Evolutionary conservation across 306 rosid species (phyloP).

Genomic region (Oemleria cerasiformis): DNA sequence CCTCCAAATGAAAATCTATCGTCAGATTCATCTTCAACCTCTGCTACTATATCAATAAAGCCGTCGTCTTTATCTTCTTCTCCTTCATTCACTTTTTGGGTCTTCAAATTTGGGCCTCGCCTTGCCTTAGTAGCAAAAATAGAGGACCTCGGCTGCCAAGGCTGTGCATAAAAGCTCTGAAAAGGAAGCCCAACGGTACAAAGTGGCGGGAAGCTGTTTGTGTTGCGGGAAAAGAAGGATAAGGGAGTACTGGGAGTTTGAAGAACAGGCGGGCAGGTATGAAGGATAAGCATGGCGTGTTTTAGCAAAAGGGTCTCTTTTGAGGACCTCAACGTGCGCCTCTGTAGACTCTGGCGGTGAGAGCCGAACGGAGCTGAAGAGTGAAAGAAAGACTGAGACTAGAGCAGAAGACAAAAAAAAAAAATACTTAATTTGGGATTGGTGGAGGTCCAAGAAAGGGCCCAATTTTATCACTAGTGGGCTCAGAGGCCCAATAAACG

Average conservation of each 20-base stretch:
- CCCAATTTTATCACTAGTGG: background rate
- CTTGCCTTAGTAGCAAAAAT: slow-evolving; percentile 24
- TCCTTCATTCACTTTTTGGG: slow-evolving; percentile 31
- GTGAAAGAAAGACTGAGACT: background rate
- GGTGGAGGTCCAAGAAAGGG: background rate
- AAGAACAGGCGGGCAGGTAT: slow-evolving; percentile 27
- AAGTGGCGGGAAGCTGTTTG: slow-evolving; percentile 24
- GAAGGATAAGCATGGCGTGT: slow-evolving; percentile 44
- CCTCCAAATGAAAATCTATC: slow-evolving; percentile 39
- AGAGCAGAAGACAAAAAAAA: background rate
- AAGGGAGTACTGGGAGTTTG: slow-evolving; percentile 25
- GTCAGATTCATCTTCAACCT: slow-evolving; percentile 19
- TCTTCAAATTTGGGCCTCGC: slow-evolving; percentile 23
- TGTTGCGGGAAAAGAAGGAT: slow-evolving; percentile 23
- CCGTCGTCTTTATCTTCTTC: slow-evolving; percentile 17
- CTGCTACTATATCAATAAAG: slow-evolving; percentile 23
- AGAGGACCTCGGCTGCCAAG: slow-evolving; percentile 12
- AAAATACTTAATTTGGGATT: too few relatives aligned
- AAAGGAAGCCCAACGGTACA: slow-evolving; percentile 8
- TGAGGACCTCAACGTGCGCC: background rate
- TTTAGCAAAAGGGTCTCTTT: background rate
- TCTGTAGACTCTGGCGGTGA: background rate
- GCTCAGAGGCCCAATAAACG: background rate
- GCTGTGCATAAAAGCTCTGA: slow-evolving; percentile 1
- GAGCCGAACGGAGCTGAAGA: background rate